Evolutionary conservation across 805 yeast species (phyloP).

Genomic region (Yarrowia porcina): DNA sequence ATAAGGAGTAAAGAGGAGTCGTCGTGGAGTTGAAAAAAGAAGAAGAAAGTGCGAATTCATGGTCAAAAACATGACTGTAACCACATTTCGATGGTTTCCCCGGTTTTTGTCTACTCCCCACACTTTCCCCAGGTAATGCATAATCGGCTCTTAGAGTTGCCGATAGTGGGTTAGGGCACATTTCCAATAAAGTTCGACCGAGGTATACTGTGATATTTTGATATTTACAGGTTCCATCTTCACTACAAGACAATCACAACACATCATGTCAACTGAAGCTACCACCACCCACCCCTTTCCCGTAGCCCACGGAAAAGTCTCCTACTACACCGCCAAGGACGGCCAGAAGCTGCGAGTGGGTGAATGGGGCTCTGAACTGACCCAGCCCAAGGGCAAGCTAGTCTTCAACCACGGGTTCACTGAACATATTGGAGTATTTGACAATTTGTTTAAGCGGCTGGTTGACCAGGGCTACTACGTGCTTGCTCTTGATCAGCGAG

Average conservation of each 20-base stretch:
- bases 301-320: not conserved
- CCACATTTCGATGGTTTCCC: too few species aligned
- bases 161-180: not conserved
- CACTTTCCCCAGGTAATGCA: not conserved
- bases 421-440: conserved; percentile 38
- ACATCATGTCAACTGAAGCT: not conserved
- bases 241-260: not conserved
- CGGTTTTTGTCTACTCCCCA: too few species aligned
- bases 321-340: conserved; percentile 21
- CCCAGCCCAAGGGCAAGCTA: conserved; percentile 34
- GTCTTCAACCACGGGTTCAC: conserved; percentile 42
- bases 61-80: too few species aligned
- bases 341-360: conserved; percentile 23
- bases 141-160: not conserved
- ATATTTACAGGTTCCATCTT: too few species aligned
- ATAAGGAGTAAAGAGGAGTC: too few species aligned
- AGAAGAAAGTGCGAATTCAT: too few species aligned
- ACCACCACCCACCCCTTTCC: conserved; percentile 6
- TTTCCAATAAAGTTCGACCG: not conserved
- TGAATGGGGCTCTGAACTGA: conserved; percentile 9
- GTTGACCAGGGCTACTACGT: conserved; percentile 39
- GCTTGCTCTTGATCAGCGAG: conserved; percentile 42
- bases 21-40: too few species aligned
- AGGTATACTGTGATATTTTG: too few species aligned
- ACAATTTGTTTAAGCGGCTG: conserved; percentile 35